These are phyloP conservation scores for Cyclocybe aegerita DNA, from an alignment of 768 basidiomycete species.

Conservation along the genomic window DNA sequence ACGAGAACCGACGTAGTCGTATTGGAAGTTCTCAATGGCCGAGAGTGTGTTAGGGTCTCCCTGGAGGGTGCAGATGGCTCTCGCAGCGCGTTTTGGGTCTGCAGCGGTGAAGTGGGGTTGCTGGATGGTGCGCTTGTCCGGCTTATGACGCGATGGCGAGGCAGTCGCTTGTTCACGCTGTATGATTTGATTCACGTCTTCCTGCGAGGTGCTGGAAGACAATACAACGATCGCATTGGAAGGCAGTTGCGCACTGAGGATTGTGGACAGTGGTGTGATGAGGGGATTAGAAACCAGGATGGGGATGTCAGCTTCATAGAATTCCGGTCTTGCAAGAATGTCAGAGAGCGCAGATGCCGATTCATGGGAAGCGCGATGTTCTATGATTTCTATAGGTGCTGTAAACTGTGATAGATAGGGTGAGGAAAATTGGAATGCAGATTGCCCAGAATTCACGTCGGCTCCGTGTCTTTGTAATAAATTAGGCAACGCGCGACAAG, in stretches of 20 bases:
- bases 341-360: slow-evolving; percentile 10
- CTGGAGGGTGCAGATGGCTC: slow-evolving; percentile 49
- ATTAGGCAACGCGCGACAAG: not conserved
- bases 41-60: slow-evolving; percentile 42
- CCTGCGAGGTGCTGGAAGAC: slow-evolving; percentile 26
- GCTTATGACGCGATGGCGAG: slow-evolving; percentile 8
- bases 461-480: slow-evolving; percentile 28
- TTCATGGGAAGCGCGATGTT: slow-evolving; percentile 25
- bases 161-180: slow-evolving; percentile 7
- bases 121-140: not conserved
- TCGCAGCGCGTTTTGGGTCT: slow-evolving; percentile 60
- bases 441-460: slow-evolving; percentile 10
- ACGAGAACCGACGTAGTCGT: slow-evolving; percentile 58
- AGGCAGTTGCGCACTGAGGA: slow-evolving; percentile 32
- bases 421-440: slow-evolving; percentile 37
- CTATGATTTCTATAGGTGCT: slow-evolving; percentile 47
- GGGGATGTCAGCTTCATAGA: slow-evolving; percentile 58
- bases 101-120: slow-evolving; percentile 38
- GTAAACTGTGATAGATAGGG: slow-evolving; percentile 58
- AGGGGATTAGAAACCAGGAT: slow-evolving; percentile 64
- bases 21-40: slow-evolving; percentile 65
- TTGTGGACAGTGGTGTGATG: slow-evolving; percentile 42
- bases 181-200: slow-evolving; percentile 11
- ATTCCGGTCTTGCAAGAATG: slow-evolving; percentile 20
- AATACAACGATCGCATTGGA: slow-evolving; percentile 47